Evolutionary conservation across 2,329 filamentous ascomycete species (phyloP).

Genomic region (Verticillium isaacii): DNA sequence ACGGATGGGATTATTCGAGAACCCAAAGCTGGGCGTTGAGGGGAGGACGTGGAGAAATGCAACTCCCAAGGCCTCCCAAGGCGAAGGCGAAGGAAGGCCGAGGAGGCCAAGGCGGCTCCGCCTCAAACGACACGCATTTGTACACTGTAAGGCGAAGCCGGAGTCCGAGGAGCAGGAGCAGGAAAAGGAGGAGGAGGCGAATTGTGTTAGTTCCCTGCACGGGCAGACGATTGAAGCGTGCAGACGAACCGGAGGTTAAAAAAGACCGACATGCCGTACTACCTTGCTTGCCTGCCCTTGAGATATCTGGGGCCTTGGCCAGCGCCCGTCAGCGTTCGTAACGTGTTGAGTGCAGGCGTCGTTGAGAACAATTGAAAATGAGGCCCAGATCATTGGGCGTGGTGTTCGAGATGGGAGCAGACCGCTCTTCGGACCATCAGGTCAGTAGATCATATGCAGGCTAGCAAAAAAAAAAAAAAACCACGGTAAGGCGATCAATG

Average conservation of each 20-base stretch:
- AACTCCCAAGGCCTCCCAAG: not conserved
- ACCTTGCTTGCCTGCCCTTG: not conserved
- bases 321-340: not conserved
- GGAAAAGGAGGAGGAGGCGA: not conserved
- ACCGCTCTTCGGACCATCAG: not conserved
- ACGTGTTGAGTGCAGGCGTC: not conserved
- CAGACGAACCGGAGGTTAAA: not conserved
- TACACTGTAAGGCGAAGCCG: not conserved
- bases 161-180: not conserved
- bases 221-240: not conserved
- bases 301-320: no score
- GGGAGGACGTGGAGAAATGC: not conserved
- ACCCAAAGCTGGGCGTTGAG: not conserved
- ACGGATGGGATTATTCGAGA: not conserved
- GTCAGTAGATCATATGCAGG: not conserved
- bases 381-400: not conserved
- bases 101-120: not conserved
- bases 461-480: not conserved
- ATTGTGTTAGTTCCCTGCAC: no score
- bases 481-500: not conserved
- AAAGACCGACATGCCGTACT: not conserved
- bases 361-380: not conserved
- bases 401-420: not conserved
- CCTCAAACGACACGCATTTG: not conserved
- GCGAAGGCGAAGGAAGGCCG: not conserved